phyloP scores from a whole-genome alignment of 1,139 yeast genomes.

The Keqinozyma sinolaborantium region DNA sequence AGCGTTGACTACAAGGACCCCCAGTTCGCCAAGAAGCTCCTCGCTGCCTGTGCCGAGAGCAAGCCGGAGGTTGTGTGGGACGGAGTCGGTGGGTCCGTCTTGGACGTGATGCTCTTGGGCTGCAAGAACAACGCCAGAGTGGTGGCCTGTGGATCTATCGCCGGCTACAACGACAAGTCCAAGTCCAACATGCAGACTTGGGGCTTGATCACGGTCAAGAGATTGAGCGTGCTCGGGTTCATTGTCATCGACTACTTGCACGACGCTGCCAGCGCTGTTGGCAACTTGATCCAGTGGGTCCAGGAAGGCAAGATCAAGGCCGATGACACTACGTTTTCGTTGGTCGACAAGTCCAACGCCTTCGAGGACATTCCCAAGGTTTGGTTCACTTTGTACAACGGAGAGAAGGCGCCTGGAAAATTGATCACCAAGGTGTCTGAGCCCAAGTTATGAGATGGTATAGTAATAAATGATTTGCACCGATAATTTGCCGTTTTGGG shows the following conservation, averaged over 20 bases:
- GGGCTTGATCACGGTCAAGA: constrained; percentile 41
- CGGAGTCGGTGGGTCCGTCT: constrained; percentile 62
- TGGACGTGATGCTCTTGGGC: constrained; percentile 43
- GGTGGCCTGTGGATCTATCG: constrained; percentile 60
- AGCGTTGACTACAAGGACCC: constrained; percentile 52
- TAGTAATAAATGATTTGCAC: too few relatives aligned
- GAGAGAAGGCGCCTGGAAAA: constrained; percentile 32
- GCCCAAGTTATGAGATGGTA: constrained; percentile 5
- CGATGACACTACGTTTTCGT: constrained; percentile 16
- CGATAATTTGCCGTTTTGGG: too few relatives aligned
- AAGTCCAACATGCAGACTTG: constrained; percentile 34
- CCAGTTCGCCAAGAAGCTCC: constrained; percentile 39
- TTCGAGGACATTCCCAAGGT: constrained; percentile 22
- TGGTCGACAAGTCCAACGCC: constrained; percentile 23
- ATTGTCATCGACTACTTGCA: constrained; percentile 35
- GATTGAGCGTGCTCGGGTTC: constrained; percentile 49
- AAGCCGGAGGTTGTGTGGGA: constrained; percentile 47
- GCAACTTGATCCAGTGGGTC: constrained; percentile 28
- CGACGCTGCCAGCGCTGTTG: constrained; percentile 33
- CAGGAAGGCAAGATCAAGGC: constrained; percentile 39
- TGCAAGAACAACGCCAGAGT: constrained; percentile 43
- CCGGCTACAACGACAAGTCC: constrained; percentile 49
- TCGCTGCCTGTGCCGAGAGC: constrained; percentile 41
- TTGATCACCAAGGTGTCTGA: constrained; percentile 29
- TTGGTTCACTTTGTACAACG: constrained; percentile 27